Evolutionary conservation across 2,329 filamentous ascomycete genomes (phyloP).

Genomic region (Coniochaeta sp.): DNA sequence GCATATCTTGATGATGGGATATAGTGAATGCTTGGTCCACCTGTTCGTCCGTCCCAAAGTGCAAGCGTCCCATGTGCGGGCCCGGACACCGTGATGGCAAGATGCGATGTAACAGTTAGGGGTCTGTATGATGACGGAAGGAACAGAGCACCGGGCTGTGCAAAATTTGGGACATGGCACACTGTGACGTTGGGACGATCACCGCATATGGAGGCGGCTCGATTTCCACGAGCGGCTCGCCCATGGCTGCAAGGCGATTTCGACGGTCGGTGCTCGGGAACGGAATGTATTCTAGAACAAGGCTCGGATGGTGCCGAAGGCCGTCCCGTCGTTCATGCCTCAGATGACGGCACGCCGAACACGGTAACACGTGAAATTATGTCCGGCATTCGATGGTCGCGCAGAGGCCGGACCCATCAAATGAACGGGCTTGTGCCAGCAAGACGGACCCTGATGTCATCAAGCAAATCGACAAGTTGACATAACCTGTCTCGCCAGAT

Average conservation of each 20-base stretch:
- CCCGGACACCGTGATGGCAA: conserved; percentile 15
- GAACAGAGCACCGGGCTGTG: not conserved
- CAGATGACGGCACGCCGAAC: not conserved
- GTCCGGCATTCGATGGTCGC: not conserved
- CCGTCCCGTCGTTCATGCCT: not conserved
- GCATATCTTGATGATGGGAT: not conserved
- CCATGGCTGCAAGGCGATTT: not conserved
- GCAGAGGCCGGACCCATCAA: not conserved
- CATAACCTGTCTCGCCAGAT: not conserved
- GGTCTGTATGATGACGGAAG: not conserved
- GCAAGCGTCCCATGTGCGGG: conserved; percentile 6
- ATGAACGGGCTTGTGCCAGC: no score
- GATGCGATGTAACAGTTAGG: conserved; percentile 18
- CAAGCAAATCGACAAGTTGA: not conserved
- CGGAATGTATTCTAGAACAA: not conserved
- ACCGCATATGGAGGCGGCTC: not conserved
- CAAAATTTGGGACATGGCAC: not conserved
- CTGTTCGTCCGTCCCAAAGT: conserved; percentile 4
- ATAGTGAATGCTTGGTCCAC: not conserved
- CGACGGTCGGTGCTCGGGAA: not conserved
- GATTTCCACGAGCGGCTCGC: not conserved
- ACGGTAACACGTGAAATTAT: not conserved
- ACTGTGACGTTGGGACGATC: not conserved
- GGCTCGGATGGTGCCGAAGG: conserved; percentile 1
- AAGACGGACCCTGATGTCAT: not conserved